Evolutionary conservation across 108 stramenopile genomes (phyloP).

Genomic region (Cyclotella kingstonii): DNA sequence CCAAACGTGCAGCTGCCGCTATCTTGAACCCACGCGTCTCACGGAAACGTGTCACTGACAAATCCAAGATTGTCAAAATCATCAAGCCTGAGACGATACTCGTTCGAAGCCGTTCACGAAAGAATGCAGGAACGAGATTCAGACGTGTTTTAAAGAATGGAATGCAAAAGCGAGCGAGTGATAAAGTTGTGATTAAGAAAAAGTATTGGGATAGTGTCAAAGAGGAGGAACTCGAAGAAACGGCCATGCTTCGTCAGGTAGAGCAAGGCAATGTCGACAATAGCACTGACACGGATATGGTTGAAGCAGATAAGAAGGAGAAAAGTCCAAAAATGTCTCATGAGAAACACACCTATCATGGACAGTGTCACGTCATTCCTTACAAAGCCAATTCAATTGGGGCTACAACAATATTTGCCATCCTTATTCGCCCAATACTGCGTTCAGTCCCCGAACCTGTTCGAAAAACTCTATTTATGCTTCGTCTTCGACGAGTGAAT

Average conservation of each 20-base stretch:
- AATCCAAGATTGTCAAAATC: constrained; percentile 48
- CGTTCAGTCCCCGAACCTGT: constrained; percentile 49
- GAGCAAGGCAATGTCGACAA: constrained; percentile 15
- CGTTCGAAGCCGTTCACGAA: constrained; percentile 44
- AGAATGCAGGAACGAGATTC: constrained; percentile 62
- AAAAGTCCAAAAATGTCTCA: constrained; percentile 1
- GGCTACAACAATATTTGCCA: constrained; percentile 62
- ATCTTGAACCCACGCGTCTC: constrained; percentile 33
- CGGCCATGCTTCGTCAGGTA: constrained; percentile 27
- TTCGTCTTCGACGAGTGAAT: constrained; percentile 60
- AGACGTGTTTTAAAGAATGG: constrained; percentile 78
- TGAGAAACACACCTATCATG: neutral
- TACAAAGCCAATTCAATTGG: constrained; percentile 81
- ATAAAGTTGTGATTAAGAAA: constrained; percentile 49
- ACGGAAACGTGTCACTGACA: constrained; percentile 34
- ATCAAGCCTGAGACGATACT: constrained; percentile 73
- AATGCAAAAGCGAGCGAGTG: constrained; percentile 81
- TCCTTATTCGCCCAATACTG: constrained; percentile 69
- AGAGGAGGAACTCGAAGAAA: constrained; percentile 42
- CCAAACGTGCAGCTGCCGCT: constrained; percentile 58
- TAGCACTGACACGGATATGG: constrained; percentile 29
- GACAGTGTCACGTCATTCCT: constrained; percentile 29
- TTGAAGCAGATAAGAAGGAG: constrained; percentile 3
- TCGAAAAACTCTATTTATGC: constrained; percentile 45
- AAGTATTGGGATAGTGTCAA: constrained; percentile 48